A percentile compares a stretch with the other conserved stretches of the same genome.
Conservation (phyloP, 2,329 filamentous ascomycete genomes). For the Leptographium radiaticola region DNA sequence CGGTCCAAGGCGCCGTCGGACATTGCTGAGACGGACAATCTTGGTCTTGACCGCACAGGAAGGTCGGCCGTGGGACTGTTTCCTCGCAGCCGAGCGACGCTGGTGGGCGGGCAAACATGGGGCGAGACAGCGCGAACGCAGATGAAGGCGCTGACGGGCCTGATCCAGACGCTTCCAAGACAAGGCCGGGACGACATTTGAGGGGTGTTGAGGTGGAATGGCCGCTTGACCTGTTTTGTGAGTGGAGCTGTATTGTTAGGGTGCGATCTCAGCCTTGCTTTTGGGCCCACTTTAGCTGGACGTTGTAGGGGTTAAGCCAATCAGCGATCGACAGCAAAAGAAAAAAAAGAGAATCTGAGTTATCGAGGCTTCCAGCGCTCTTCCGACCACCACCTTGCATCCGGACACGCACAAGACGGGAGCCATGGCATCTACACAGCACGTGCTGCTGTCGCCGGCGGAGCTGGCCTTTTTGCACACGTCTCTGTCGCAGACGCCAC, state of each 20-base stretch:
- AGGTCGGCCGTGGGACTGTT: conserved; percentile 10
- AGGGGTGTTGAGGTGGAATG: background rate
- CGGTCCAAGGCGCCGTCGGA: background rate
- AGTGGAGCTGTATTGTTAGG: too few species aligned
- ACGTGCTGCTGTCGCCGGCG: conserved; percentile 76
- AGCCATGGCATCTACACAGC: conserved; percentile 49
- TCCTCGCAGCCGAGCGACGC: conserved; percentile 6
- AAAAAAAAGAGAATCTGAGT: background rate
- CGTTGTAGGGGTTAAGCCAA: background rate
- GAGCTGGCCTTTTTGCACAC: conserved; percentile 92
- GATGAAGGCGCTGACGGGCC: conserved; percentile 7
- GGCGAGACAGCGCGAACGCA: conserved; percentile 9
- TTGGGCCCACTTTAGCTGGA: conserved; percentile 1
- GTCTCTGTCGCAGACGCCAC: conserved; percentile 67
- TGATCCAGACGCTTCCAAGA: conserved; percentile 7
- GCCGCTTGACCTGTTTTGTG: too few species aligned
- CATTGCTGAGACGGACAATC: background rate
- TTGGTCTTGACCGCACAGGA: conserved; percentile 9
- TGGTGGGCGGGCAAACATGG: conserved; percentile 9
- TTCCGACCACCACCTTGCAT: too few species aligned
- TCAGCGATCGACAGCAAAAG: background rate
- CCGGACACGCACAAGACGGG: conserved; percentile 8
- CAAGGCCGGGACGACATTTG: conserved; percentile 5
- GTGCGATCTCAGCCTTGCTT: background rate
- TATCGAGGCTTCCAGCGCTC: background rate